These are phyloP conservation scores for Mycena chlorophos DNA, from an alignment of 768 basidiomycete genomes.

Conservation along the genomic window DNA sequence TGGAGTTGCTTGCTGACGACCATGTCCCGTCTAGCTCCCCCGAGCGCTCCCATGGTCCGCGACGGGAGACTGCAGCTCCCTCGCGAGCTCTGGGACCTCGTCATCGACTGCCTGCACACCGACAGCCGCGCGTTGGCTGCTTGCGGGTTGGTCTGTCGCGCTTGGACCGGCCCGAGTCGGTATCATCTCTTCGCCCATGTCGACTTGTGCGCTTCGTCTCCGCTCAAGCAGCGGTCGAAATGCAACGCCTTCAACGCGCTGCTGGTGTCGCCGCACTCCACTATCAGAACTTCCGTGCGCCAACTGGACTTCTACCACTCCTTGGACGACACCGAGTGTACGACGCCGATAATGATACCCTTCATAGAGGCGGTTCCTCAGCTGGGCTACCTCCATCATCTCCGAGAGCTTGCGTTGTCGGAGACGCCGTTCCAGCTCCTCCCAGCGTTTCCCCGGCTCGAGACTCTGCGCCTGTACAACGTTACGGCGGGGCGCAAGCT, in stretches of 20 bases:
- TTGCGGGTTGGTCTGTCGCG: conserved; percentile 19
- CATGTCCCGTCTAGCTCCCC: conserved; percentile 1
- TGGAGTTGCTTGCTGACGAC: neutral
- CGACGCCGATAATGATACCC: neutral
- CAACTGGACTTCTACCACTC: conserved; percentile 4
- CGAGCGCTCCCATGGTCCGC: conserved; percentile 1
- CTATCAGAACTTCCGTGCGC: conserved; percentile 10
- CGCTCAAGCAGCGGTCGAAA: neutral
- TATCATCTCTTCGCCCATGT: conserved; percentile 16
- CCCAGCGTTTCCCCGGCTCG: conserved; percentile 4
- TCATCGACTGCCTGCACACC: conserved; percentile 14
- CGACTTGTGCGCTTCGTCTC: neutral
- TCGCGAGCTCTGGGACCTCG: conserved; percentile 17
- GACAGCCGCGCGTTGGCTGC: conserved; percentile 1
- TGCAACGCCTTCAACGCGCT: conserved; percentile 8
- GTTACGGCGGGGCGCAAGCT: conserved; percentile 2
- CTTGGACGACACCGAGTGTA: neutral
- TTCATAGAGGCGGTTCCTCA: conserved; percentile 5
- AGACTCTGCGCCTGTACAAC: conserved; percentile 1
- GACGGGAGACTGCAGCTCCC: neutral
- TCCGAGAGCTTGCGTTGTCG: conserved; percentile 8
- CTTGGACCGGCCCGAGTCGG: conserved; percentile 16
- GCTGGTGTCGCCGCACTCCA: conserved; percentile 10
- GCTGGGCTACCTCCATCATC: conserved; percentile 3
- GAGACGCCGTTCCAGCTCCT: conserved; percentile 14